Conservation (phyloP, 306 rosid species). For the Gastrolobium bilobum region DNA sequence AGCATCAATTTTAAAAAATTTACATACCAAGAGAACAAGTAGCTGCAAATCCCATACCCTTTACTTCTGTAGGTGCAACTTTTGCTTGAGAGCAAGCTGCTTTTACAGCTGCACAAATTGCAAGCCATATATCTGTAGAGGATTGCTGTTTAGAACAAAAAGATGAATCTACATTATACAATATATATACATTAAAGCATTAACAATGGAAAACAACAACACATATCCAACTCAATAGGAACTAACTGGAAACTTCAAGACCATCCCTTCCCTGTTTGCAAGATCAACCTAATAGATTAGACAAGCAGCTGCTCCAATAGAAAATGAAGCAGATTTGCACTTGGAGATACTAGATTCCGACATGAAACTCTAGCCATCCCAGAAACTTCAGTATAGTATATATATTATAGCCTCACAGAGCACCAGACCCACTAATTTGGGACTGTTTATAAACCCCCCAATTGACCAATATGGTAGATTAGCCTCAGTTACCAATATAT, state of each 20-base stretch:
- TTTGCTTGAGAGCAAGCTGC: slow-evolving; percentile 79
- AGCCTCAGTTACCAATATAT: slow-evolving; percentile 27
- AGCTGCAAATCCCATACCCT: slow-evolving; percentile 91
- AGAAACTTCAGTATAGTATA: not conserved
- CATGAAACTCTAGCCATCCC: slow-evolving; percentile 15
- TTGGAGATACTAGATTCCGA: slow-evolving; percentile 1
- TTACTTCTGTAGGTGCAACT: slow-evolving; percentile 74
- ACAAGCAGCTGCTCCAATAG: slow-evolving; percentile 37
- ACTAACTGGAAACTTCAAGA: slow-evolving; percentile 25
- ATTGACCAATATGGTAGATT: not conserved
- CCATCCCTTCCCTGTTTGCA: slow-evolving; percentile 1
- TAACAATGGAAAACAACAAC: slow-evolving; percentile 16
- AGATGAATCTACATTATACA: slow-evolving; percentile 44
- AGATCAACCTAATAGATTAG: slow-evolving; percentile 35
- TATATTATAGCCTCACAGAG: slow-evolving; percentile 24
- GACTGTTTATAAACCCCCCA: slow-evolving; percentile 13
- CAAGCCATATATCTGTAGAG: slow-evolving; percentile 98
- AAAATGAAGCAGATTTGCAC: slow-evolving; percentile 11
- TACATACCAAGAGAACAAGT: slow-evolving; percentile 94
- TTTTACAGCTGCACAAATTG: slow-evolving; percentile 91
- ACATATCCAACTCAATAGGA: slow-evolving; percentile 33
- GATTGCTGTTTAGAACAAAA: slow-evolving; percentile 82
- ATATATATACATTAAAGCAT: not conserved
- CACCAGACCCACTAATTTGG: slow-evolving; percentile 34
- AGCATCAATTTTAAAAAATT: slow-evolving; percentile 25